A percentile compares a stretch with the other conserved stretches of the same genome.
Conservation (phyloP, 805 yeast species). For the Kuraishia ogatae region DNA sequence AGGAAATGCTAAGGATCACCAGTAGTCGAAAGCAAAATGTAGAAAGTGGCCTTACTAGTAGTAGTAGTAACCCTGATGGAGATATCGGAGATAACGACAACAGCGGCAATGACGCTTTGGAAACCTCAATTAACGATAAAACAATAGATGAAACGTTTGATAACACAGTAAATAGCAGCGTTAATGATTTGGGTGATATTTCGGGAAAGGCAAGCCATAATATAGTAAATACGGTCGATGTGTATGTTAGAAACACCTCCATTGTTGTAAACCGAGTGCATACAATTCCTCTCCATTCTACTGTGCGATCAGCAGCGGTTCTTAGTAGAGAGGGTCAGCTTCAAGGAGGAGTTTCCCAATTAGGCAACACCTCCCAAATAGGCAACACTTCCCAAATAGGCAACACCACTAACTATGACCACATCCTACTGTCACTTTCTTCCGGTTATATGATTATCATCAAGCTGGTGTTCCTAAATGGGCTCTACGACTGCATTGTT, state of each 20-base stretch:
- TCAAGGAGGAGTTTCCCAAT: not conserved
- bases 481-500: not conserved
- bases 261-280: slow-evolving; percentile 14
- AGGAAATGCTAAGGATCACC: not conserved
- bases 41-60: not conserved
- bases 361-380: not conserved
- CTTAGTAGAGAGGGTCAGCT: slow-evolving; percentile 12
- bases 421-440: slow-evolving; percentile 14
- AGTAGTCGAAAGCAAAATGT: slow-evolving; percentile 1
- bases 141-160: not conserved
- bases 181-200: not conserved
- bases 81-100: not conserved
- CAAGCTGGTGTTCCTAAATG: slow-evolving; percentile 7
- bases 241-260: slow-evolving; percentile 15
- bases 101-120: not conserved
- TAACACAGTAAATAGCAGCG: not conserved
- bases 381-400: not conserved
- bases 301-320: slow-evolving; percentile 15
- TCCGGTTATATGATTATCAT: slow-evolving; percentile 14
- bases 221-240: slow-evolving; percentile 7
- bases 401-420: slow-evolving; percentile 13
- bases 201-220: not conserved
- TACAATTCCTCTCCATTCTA: slow-evolving; percentile 10
- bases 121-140: not conserved
- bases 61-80: not conserved